phyloP scores from a whole-genome alignment of 2,329 filamentous ascomycete genomes.

The Plenodomus biglobosus region DNA sequence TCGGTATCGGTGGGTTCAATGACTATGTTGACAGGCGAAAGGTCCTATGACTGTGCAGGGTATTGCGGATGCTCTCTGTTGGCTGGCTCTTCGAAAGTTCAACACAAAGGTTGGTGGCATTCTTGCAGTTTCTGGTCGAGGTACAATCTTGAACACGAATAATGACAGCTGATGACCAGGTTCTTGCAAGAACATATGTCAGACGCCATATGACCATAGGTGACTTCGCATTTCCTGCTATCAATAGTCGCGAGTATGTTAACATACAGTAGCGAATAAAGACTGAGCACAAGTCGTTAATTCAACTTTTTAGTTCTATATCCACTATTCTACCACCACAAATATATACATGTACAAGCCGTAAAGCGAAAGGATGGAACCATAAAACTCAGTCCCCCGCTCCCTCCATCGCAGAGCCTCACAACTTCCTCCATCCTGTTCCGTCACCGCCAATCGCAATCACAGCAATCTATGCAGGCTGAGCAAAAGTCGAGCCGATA shows the following conservation, averaged over 20 bases:
- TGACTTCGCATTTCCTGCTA: no score
- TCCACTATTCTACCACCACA: conserved; percentile 5
- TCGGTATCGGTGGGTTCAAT: not conserved
- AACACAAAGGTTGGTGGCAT: not conserved
- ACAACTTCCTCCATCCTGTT: not conserved
- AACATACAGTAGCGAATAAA: no score
- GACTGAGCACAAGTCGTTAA: not conserved
- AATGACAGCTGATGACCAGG: no score
- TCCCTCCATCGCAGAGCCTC: not conserved
- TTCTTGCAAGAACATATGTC: no score
- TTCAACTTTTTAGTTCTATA: conserved; percentile 13
- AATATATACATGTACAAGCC: conserved; percentile 15
- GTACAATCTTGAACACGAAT: conserved; percentile 2
- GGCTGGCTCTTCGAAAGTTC: no score
- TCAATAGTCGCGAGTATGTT: no score
- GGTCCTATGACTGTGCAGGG: not conserved
- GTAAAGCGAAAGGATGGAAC: conserved; percentile 8
- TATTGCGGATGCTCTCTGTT: not conserved
- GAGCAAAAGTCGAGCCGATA: conserved; percentile 44
- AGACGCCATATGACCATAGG: no score
- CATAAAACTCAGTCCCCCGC: not conserved
- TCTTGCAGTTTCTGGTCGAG: not conserved
- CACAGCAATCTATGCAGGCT: conserved; percentile 28
- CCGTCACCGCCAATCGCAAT: not conserved
- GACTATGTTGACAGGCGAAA: not conserved